Base-by-base conservation (phyloP, 2,329 filamentous ascomycete species). In the Venturia asperata region DNA sequence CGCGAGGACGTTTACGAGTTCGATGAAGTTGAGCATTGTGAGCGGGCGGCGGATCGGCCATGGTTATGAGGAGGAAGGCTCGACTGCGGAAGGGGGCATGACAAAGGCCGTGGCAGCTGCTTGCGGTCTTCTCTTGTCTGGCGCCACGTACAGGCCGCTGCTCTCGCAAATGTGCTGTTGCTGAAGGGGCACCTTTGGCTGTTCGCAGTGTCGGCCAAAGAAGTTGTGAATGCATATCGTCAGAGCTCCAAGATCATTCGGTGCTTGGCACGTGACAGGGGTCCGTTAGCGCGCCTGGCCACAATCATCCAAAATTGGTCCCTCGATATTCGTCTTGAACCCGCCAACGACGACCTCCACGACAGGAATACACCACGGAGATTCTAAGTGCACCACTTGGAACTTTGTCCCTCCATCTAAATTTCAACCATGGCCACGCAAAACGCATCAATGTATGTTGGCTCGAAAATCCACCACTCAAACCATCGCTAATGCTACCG, bases 371-470 rank as follows among this genome's bases (percentile, higher is more conserved):
- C n/a, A 42, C 60, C n/a, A 60, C 64, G 71, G 62, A 71, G 68
- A 66, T 49, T 61, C 17, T 45, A n/a, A 30, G 37, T 61, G n/a
- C 41, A 61, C 9, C n/a, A 43, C 39, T 45, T 42, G 27, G 60
- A 45, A 43, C 60, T 61, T 39, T 24, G 5, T 13, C n/a, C 60
- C 60, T n/a, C 60, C 34, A n/a, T 21, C 39, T 24, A 61, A 24
- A 19, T 30, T 21, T 5, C 21, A 70, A 76, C 69, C 67, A 77
- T 77, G 75, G 75, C 75, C 71, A 73, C 75, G 69, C 74, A 76
- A 68, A 66, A 65, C 67, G 72, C 72, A 70, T 73, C 75, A 71
- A 77, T 77, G 75, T 77, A 70, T 72, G 75, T 77, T 43, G 55
- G 41, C 58, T 10, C 10, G 9, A 52, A 17, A 1, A 37, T 60